Conservation (phyloP, 2,329 filamentous ascomycete species). For the Fusarium sp. region DNA sequence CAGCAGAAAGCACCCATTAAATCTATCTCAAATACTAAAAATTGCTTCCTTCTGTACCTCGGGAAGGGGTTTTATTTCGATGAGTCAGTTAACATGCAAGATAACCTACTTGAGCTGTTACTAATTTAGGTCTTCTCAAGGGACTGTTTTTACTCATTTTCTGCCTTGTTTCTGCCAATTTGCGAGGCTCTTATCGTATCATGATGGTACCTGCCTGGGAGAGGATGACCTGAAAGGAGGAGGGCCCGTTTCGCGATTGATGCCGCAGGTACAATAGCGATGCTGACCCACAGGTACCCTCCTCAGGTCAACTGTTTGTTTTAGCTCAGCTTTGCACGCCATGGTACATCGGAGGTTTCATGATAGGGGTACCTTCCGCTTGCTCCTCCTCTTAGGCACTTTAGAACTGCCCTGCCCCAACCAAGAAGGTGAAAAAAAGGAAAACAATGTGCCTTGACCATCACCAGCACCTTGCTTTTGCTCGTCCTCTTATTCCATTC, state of each 20-base stretch:
- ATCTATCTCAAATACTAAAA: background rate
- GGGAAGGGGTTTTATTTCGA: background rate
- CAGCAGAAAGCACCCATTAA: slow-evolving; percentile 8
- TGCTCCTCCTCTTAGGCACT: background rate
- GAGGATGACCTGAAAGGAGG: slow-evolving; percentile 16
- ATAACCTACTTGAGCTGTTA: background rate
- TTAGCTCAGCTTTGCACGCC: background rate
- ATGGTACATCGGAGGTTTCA: slow-evolving; percentile 10
- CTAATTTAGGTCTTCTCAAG: background rate
- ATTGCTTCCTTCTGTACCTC: background rate
- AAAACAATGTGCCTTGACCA: slow-evolving; percentile 9
- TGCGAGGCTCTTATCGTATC: slow-evolving; percentile 7
- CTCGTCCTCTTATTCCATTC: background rate
- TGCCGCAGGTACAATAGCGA: slow-evolving; percentile 19
- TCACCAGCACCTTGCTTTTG: background rate
- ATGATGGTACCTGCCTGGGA: slow-evolving; percentile 9
- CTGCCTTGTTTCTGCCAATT: background rate
- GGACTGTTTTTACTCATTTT: background rate
- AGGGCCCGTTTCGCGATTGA: slow-evolving; percentile 22
- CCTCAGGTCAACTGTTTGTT: background rate
- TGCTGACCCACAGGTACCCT: slow-evolving; percentile 18
- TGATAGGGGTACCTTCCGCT: slow-evolving; percentile 20
- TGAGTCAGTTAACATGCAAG: background rate
- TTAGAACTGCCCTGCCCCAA: slow-evolving; percentile 6
- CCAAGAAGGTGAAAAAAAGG: background rate